Evolutionary conservation across 2,329 filamentous ascomycete species (phyloP).

Genomic region (Proliferodiscus dingleyae): DNA sequence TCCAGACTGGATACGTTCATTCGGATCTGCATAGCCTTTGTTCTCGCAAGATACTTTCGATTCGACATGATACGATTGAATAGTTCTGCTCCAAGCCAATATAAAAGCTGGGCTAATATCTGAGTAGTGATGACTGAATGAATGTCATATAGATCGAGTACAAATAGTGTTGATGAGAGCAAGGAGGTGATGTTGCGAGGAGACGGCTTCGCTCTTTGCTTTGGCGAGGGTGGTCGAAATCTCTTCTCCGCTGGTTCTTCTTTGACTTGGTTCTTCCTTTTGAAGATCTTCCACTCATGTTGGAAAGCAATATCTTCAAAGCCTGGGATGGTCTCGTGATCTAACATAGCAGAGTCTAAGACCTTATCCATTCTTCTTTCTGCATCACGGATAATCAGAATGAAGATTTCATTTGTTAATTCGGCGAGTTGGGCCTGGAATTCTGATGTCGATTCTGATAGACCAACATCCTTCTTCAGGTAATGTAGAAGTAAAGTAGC

Average conservation of each 20-base stretch:
- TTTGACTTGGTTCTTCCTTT: conserved; percentile 83
- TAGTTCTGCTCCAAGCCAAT: conserved; percentile 92
- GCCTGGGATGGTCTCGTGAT: conserved; percentile 96
- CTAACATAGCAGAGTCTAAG: conserved; percentile 86
- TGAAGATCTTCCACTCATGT: conserved; percentile 97
- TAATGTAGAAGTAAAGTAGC: conserved; percentile 94
- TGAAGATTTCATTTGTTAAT: conserved; percentile 96
- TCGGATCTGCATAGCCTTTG: conserved; percentile 98
- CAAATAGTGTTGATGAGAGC: conserved; percentile 91
- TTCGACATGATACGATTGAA: conserved; percentile 99
- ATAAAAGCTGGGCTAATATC: conserved; percentile 85
- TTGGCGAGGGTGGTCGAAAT: conserved; percentile 87
- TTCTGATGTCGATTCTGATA: conserved; percentile 75
- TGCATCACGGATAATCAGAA: conserved; percentile 92
- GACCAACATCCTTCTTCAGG: conserved; percentile 83
- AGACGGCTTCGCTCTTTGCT: conserved; percentile 84
- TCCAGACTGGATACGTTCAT: conserved; percentile 97
- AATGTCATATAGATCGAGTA: conserved; percentile 96
- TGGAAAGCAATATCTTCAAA: conserved; percentile 97
- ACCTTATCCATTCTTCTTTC: conserved; percentile 96
- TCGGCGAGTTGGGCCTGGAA: conserved; percentile 93
- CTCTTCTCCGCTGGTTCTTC: conserved; percentile 87
- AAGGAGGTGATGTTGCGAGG: conserved; percentile 94
- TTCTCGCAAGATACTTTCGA: conserved; percentile 86
- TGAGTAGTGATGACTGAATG: conserved; percentile 95